phyloP scores from a whole-genome alignment of 306 rosid species.

The Pyrus betulifolia region DNA sequence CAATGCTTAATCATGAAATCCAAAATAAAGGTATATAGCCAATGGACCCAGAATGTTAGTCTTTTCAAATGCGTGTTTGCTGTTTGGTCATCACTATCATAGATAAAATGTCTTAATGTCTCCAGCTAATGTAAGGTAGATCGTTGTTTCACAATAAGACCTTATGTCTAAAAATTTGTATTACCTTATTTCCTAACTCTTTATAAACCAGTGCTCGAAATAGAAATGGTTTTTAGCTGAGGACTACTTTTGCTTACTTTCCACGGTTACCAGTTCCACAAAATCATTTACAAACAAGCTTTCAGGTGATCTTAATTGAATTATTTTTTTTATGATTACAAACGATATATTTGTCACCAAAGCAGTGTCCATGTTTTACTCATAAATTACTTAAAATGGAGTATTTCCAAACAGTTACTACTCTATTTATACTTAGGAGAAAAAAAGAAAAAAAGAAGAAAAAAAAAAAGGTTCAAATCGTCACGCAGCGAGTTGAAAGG shows the following conservation, averaged over 20 bases:
- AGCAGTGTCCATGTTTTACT: background rate
- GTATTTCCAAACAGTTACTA: background rate
- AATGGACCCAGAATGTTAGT: slow-evolving; percentile 31
- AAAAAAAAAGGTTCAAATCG: no score
- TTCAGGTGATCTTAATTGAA: background rate
- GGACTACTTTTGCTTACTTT: background rate
- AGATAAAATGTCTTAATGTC: slow-evolving; percentile 30
- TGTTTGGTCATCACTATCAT: slow-evolving; percentile 37
- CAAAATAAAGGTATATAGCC: background rate
- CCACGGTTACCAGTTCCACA: background rate
- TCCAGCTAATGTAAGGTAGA: slow-evolving; percentile 36
- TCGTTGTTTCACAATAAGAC: slow-evolving; percentile 8
- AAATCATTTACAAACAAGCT: background rate
- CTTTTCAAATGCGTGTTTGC: background rate
- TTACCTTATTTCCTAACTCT: background rate
- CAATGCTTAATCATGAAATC: slow-evolving; percentile 13
- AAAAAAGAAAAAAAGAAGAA: no score
- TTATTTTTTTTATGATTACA: no score
- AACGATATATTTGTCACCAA: background rate
- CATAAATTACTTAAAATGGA: background rate
- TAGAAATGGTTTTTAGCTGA: background rate
- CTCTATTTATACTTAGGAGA: no score
- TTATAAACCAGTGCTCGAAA: background rate
- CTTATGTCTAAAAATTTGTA: background rate
- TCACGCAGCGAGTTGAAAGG: no score